phyloP scores from a whole-genome alignment of 2,329 filamentous ascomycete genomes.

The Botrytis porri region DNA sequence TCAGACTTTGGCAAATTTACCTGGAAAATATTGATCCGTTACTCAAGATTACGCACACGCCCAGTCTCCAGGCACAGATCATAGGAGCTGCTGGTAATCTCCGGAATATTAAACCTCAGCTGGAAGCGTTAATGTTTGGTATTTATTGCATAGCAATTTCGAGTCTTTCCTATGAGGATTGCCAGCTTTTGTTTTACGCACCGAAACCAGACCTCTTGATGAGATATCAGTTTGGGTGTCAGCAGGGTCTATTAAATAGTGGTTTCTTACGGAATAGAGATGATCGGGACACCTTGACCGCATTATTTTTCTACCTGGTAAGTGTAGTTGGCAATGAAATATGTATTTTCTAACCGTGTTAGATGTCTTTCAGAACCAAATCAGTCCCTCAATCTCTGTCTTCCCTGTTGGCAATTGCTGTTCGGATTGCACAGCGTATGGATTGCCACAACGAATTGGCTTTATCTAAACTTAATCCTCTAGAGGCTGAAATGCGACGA shows the following conservation, averaged over 20 bases:
- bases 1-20: constrained; percentile 72
- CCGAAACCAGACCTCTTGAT: constrained; percentile 41
- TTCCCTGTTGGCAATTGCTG: constrained; percentile 61
- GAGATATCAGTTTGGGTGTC: constrained; percentile 45
- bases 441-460: constrained; percentile 64
- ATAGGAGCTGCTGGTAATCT: constrained; percentile 60
- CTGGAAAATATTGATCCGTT: constrained; percentile 72
- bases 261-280: constrained; percentile 41
- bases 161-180: constrained; percentile 56
- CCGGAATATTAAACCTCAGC: constrained; percentile 52
- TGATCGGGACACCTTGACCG: constrained; percentile 48
- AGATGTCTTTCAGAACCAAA: constrained; percentile 31
- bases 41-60: constrained; percentile 69
- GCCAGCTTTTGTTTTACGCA: constrained; percentile 41
- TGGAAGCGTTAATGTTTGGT: constrained; percentile 61
- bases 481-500: constrained; percentile 68
- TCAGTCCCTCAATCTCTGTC: constrained; percentile 60
- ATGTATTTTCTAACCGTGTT: constrained; percentile 23
- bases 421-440: constrained; percentile 66
- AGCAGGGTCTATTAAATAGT: constrained; percentile 46
- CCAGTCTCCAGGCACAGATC: constrained; percentile 63
- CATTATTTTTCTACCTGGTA: constrained; percentile 54
- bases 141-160: constrained; percentile 62
- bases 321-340: constrained; percentile 28
- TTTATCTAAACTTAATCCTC: constrained; percentile 46